A percentile compares a stretch with the other conserved stretches of the same genome.
Conservation (phyloP, 2,329 filamentous ascomycete species). For the Clonostachys rhizophaga region DNA sequence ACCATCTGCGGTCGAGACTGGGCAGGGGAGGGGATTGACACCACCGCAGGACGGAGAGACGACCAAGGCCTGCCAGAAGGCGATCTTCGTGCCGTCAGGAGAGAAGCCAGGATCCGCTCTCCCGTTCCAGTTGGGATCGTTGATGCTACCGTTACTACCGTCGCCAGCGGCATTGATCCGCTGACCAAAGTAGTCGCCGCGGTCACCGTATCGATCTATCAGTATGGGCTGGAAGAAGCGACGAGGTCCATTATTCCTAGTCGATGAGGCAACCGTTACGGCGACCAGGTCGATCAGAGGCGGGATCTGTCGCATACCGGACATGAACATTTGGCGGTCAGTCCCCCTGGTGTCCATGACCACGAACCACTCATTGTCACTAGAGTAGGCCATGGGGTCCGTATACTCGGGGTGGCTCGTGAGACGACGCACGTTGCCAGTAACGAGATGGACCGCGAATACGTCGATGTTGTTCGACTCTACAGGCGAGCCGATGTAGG, state of each 20-base stretch:
- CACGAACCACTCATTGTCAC: conserved; percentile 34
- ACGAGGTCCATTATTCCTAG: conserved; percentile 36
- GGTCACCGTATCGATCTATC: conserved; percentile 36
- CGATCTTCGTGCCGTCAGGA: conserved; percentile 32
- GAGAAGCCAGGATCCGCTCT: conserved; percentile 36
- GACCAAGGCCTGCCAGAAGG: conserved; percentile 32
- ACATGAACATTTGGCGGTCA: conserved; percentile 32
- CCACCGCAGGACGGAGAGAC: conserved; percentile 35
- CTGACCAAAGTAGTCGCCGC: conserved; percentile 36
- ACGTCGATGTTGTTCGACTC: conserved; percentile 40
- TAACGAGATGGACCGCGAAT: conserved; percentile 31
- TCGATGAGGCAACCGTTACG: conserved; percentile 24
- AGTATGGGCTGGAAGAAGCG: conserved; percentile 40
- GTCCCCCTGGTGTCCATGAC: conserved; percentile 36
- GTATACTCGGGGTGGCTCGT: conserved; percentile 36
- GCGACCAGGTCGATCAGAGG: conserved; percentile 31
- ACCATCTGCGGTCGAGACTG: conserved; percentile 27
- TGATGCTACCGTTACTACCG: conserved; percentile 23
- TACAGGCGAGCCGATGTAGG: conserved; percentile 28
- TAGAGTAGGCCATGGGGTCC: conserved; percentile 34
- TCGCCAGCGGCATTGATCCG: conserved; percentile 30
- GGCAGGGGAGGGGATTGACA: conserved; percentile 32
- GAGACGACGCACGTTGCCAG: conserved; percentile 31
- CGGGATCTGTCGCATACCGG: conserved; percentile 31
- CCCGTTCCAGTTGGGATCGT: conserved; percentile 42